Conservation (phyloP, 495 filamentous ascomycete genomes). For the Penicillium chermesinum region DNA sequence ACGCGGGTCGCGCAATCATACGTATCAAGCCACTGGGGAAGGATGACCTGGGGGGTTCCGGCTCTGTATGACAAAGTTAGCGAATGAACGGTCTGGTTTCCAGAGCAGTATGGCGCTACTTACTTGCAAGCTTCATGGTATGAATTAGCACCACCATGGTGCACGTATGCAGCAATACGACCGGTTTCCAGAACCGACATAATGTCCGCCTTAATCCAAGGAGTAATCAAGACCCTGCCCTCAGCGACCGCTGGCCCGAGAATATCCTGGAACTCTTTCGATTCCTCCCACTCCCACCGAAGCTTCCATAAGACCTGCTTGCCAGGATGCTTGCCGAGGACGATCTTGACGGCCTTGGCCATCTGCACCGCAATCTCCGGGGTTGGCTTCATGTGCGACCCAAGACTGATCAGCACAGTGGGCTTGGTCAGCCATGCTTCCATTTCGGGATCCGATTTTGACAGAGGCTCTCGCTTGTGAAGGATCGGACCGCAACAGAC, state of each 20-base stretch:
- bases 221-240: slow-evolving; percentile 20
- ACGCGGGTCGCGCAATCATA: slow-evolving; percentile 46
- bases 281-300: slow-evolving; percentile 22
- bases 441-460: slow-evolving; percentile 38
- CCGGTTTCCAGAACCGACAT: slow-evolving; percentile 42
- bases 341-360: slow-evolving; percentile 27
- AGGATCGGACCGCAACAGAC: slow-evolving; percentile 45
- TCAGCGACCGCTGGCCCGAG: slow-evolving; percentile 15
- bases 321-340: slow-evolving; percentile 23
- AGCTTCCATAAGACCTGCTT: slow-evolving; percentile 49
- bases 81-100: neutral
- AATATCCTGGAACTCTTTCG: slow-evolving; percentile 8
- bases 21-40: slow-evolving; percentile 48
- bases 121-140: slow-evolving; percentile 51
- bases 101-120: slow-evolving; percentile 8
- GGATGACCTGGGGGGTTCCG: slow-evolving; percentile 46
- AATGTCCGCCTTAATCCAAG: slow-evolving; percentile 47
- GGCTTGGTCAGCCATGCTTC: slow-evolving; percentile 41
- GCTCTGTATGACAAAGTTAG: slow-evolving; percentile 21
- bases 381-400: slow-evolving; percentile 35
- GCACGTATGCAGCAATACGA: slow-evolving; percentile 42
- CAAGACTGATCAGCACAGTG: slow-evolving; percentile 48
- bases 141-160: slow-evolving; percentile 51
- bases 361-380: slow-evolving; percentile 35
- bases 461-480: slow-evolving; percentile 26